Base-by-base conservation (phyloP, 2,329 filamentous ascomycete species). In the Piedraia hortae region DNA sequence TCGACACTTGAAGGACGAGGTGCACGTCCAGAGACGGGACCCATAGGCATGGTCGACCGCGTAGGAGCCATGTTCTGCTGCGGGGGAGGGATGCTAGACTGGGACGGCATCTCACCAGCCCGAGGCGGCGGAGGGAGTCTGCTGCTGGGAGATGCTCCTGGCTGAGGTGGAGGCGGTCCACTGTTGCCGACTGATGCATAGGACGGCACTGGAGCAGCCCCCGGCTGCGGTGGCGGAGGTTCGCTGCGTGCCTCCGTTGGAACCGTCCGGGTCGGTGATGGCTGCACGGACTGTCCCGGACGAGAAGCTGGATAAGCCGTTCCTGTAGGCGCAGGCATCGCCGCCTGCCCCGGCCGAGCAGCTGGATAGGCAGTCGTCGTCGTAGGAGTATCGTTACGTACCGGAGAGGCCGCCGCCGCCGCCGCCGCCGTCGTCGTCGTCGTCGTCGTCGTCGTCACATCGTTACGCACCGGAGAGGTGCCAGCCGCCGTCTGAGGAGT, bases 211-310 rank as follows among this genome's bases (percentile, higher is more conserved):
- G 47, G 41, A 13, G 39, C 44, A 24, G 48, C 45, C 30, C 51
- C 50, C 16, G 53, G 44, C 23, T 49, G 42, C 1, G 49, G 43
- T 21, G 39, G 35, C 7, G 44, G 47, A 29, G 34, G 53, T n/a
- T n/a, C n/a, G n/a, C n/a, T n/a, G n/a, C n/a, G n/a, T n/a, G n/a
- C n/a, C n/a, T n/a, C n/a, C n/a, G n/a, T n/a, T n/a, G n/a, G n/a
- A n/a, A 24, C 19, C 42, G 37, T 34, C 24, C 31, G 39, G 10
- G n/a, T 34, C 28, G n/a, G 28, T 5, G 3, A 24, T 15, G 9
- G 25, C 17, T 10, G 29, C 16, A 17, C 7, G 16, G 28, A 14
- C 32, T 13, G 36, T 42, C 4, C 31, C 34, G n/a, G 31, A 33
- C 13, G 34, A 16, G 29, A 32, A 17, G 29, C 28, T 18, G 14